phyloP scores from a whole-genome alignment of 345 rosid species.

The Lepidium sativum region DNA sequence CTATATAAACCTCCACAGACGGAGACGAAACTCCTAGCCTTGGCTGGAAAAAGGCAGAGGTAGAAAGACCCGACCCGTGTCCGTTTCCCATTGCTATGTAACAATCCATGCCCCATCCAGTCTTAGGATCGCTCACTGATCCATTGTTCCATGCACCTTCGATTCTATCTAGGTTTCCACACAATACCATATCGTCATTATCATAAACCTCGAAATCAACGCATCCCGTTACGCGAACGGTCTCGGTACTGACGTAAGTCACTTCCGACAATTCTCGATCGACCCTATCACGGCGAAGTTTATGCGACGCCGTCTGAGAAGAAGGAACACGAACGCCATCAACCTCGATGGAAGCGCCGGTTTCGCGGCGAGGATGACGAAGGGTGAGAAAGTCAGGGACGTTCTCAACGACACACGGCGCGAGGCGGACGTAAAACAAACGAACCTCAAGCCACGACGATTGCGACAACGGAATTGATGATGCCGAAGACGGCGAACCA shows the following conservation, averaged over 20 bases:
- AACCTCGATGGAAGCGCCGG: slow-evolving; percentile 73
- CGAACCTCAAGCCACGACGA: slow-evolving; percentile 84
- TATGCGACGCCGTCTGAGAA: slow-evolving; percentile 41
- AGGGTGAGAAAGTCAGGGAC: slow-evolving; percentile 68
- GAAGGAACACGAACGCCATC: slow-evolving; percentile 66
- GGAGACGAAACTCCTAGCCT: slow-evolving; percentile 59
- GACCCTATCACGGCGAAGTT: slow-evolving; percentile 71
- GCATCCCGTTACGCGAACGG: slow-evolving; percentile 68
- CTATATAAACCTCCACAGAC: slow-evolving; percentile 73
- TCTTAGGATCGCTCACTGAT: slow-evolving; percentile 35
- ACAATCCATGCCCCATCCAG: slow-evolving; percentile 84
- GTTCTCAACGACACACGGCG: slow-evolving; percentile 47
- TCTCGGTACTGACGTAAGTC: slow-evolving; percentile 77
- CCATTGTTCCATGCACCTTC: slow-evolving; percentile 55
- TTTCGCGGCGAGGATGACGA: slow-evolving; percentile 60
- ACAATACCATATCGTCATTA: slow-evolving; percentile 44
- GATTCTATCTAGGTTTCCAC: slow-evolving; percentile 74
- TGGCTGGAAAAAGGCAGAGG: slow-evolving; percentile 46
- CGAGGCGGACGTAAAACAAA: slow-evolving; percentile 69
- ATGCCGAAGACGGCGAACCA: slow-evolving; percentile 25
- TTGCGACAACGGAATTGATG: slow-evolving; percentile 13
- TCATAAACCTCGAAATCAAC: slow-evolving; percentile 75
- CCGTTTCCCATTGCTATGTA: slow-evolving; percentile 43
- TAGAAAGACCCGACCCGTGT: slow-evolving; percentile 23
- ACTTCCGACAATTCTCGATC: slow-evolving; percentile 69